Base-by-base conservation (phyloP, 1,284 basidiomycete genomes). In the Rhodotorula sp. region DNA sequence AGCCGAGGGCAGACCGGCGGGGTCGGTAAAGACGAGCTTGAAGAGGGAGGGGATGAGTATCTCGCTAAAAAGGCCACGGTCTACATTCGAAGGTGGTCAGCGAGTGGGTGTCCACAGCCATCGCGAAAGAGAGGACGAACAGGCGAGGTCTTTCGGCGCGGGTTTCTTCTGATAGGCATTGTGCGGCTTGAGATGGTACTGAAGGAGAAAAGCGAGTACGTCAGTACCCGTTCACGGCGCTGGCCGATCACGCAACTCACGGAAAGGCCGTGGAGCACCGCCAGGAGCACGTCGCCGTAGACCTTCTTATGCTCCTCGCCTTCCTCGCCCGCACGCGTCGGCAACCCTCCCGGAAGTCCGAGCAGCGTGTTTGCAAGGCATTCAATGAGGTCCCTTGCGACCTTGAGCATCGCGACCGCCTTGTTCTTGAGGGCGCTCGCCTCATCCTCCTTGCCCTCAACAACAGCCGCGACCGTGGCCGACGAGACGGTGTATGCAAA, bases 11-110 rank as follows among this genome's bases (percentile, higher is more conserved):
- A 65, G 13, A 4, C 48, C 28, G 16, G 4, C 15, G 15, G 31
- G n/a, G n/a, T 40, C 37, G 5, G 68, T 64, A 16, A 69, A n/a
- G 37, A 63, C 46, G 44, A 60, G 22, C 18, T 44, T 24, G 10
- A 53, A 34, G 47, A 69, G 64, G 7, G 47, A 2, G 6, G 30
- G 37, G n/a, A 56, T 20, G 16, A 66, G 30, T 4, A 18, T 24
- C 8, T 26, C 10, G 58, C 26, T 48, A 44, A 66, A n/a, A 30
- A 46, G 48, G 11, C n/a, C 18, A 11, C 64, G 68, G 26, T 64
- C 68, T 66, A 26, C 34, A 6, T 9, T 46, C 24, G 13, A 9
- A 0, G 11, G 24, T 20, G 18, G 15, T 16, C n/a, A 8, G 22
- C 18, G 9, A 53, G 10, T 10, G 53, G 13, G 55, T 44, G 30